Base-by-base conservation (phyloP, 495 filamentous ascomycete genomes). In the Penicillium crystallinum region DNA sequence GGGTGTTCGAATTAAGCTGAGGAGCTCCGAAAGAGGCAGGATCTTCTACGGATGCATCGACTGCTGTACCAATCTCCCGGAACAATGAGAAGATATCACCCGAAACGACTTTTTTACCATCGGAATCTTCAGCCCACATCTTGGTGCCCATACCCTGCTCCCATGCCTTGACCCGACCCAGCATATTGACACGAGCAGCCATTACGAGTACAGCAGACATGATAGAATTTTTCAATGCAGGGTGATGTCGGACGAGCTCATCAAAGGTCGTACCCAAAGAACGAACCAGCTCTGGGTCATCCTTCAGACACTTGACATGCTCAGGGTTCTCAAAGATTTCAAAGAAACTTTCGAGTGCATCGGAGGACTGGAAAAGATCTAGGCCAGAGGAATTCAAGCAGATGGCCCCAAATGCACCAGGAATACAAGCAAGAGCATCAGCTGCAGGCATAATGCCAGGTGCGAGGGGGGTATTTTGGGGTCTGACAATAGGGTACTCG, bases 191-290 rank as follows among this genome's bases (percentile, higher is more conserved):
- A 52, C 88, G 81, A 21, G 81, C 83, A 33, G 95, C 80, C 89
- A 96, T 96, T 42, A 88, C 80, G 31, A 91, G 76, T 12, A 96
- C 81, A 5, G 86, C 82, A 59, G 84, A 81, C 70, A 95, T 83
- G 50, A 97, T 90, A 11, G 81, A 80, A 23, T 81, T 75, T 50
- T 90, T 90, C 39, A 99, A 73, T 10, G 77, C 76, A 0, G 93
- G 95, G 64, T 99, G 95, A 62, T 99, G 93, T 17, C 93, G 84
- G 25, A 92, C 86, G 50, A 99, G 77, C 63, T 99, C 93, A 64
- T 99, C 95, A 63, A 99, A 95, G 11, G 87, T 86, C 6, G 77
- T 81, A 18, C 95, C 93, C 35, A 97, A 74, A 0, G 66, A 67
- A 31, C 73, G 71, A 37, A 75, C 66, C 33, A 77, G 54, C 35